A percentile compares a stretch with the other conserved stretches of the same genome.
phyloP scores from a whole-genome alignment of 1,284 basidiomycete species.

The Austroboletus niveus region DNA sequence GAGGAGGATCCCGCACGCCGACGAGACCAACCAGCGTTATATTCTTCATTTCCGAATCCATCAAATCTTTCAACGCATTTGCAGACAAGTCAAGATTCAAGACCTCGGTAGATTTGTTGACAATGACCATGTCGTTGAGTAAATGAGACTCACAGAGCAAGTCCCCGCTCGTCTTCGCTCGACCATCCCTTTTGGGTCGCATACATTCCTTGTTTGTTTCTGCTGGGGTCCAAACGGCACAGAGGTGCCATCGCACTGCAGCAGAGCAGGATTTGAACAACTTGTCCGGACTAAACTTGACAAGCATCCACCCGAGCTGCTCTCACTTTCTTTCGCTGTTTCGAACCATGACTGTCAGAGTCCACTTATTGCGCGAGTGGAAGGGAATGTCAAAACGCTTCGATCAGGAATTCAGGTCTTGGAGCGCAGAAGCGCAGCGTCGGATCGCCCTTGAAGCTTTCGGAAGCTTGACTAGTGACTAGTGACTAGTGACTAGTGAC shows the following conservation, averaged over 20 bases:
- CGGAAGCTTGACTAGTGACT: too few species aligned
- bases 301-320: conserved; percentile 38
- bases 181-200: conserved; percentile 51
- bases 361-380: conserved; percentile 69
- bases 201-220: conserved; percentile 28
- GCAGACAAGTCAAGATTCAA: conserved; percentile 31
- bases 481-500: too few species aligned
- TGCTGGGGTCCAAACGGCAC: conserved; percentile 34
- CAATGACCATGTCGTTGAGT: neutral
- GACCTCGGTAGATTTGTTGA: conserved; percentile 29
- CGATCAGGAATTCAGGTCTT: conserved; percentile 22
- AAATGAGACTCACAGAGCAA: conserved; percentile 39
- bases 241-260: conserved; percentile 38
- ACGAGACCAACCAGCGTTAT: conserved; percentile 59
- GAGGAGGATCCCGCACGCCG: conserved; percentile 60
- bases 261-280: conserved; percentile 50
- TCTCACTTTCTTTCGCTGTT: conserved; percentile 8
- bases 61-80: conserved; percentile 38
- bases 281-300: conserved; percentile 61
- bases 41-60: conserved; percentile 38
- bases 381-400: conserved; percentile 50
- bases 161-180: conserved; percentile 58
- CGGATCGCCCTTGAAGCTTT: conserved; percentile 64
- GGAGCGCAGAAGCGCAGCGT: conserved; percentile 61
- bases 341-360: conserved; percentile 44